A percentile compares a stretch with the other conserved stretches of the same genome.
Conservation (phyloP, 805 yeast species). For the Isabelozyma rhagii region DNA sequence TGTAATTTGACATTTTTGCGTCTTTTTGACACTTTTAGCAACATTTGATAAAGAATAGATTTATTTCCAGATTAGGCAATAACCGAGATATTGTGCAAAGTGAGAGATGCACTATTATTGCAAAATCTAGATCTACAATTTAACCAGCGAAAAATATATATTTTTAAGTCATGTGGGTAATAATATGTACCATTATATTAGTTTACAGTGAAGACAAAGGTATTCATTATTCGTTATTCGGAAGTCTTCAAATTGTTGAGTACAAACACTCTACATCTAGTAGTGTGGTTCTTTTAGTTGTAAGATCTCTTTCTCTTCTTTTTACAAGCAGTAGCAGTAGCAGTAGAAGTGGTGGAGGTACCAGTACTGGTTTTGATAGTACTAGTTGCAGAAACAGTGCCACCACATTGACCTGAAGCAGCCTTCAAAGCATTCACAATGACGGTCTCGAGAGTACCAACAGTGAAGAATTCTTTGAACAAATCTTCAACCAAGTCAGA, state of each 20-base stretch:
- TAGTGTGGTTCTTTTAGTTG: not conserved
- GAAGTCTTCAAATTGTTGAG: not conserved
- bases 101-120: no score
- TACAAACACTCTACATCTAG: conserved; percentile 13
- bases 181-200: not conserved
- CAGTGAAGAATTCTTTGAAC: conserved; percentile 29
- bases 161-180: not conserved
- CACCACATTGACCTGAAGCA: conserved; percentile 28
- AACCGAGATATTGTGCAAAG: no score
- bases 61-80: no score
- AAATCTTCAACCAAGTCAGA: conserved; percentile 33
- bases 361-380: conserved; percentile 2
- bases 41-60: no score
- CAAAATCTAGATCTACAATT: not conserved
- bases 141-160: no score
- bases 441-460: conserved; percentile 31
- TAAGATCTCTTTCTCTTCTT: conserved; percentile 29
- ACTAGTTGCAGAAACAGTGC: conserved; percentile 9
- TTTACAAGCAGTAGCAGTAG: conserved; percentile 16
- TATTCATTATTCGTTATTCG: not conserved
- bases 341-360: conserved; percentile 4
- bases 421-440: conserved; percentile 37
- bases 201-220: not conserved
- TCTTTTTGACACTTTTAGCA: no score
- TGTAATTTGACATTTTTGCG: no score